A percentile compares a stretch with the other conserved stretches of the same genome.
Conservation (phyloP, 2,329 filamentous ascomycete genomes). For the Didymella sp. region DNA sequence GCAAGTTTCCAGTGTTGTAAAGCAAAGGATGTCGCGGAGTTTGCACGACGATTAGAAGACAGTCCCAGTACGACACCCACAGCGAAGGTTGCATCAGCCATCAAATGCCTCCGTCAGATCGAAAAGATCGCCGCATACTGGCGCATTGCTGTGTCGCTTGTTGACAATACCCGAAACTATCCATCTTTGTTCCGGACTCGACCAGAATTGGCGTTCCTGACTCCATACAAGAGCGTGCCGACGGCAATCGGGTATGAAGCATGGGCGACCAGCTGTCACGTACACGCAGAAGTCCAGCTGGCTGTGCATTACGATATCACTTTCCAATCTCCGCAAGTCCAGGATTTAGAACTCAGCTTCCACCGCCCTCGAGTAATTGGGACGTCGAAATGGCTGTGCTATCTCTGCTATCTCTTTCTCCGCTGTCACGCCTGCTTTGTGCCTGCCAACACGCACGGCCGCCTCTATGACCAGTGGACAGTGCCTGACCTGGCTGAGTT, state of each 20-base stretch:
- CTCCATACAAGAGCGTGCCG: constrained; percentile 12
- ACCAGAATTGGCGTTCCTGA: constrained; percentile 4
- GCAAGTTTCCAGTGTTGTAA: constrained; percentile 9
- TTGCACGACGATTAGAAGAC: constrained; percentile 8
- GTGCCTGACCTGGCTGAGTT: constrained; percentile 9
- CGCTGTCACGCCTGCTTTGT: constrained; percentile 5
- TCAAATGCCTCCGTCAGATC: constrained; percentile 16
- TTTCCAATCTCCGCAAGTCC: neutral
- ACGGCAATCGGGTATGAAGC: constrained; percentile 13
- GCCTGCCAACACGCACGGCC: constrained; percentile 15
- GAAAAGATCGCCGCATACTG: constrained; percentile 16
- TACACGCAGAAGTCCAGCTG: constrained; percentile 17
- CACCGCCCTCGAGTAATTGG: constrained; percentile 12
- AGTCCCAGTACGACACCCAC: constrained; percentile 11
- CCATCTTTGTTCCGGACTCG: neutral
- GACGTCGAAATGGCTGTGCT: constrained; percentile 18
- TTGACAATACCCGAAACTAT: neutral
- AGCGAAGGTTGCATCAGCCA: constrained; percentile 16
- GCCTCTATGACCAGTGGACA: constrained; percentile 18
- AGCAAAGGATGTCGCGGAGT: neutral
- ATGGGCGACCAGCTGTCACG: constrained; percentile 17
- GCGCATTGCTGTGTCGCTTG: constrained; percentile 6
- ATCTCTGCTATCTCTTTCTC: constrained; percentile 14
- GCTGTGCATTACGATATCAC: constrained; percentile 10
- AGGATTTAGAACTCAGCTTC: neutral